Base-by-base conservation (phyloP, 352 stramenopile species). In the Globisporangium cystogenes region DNA sequence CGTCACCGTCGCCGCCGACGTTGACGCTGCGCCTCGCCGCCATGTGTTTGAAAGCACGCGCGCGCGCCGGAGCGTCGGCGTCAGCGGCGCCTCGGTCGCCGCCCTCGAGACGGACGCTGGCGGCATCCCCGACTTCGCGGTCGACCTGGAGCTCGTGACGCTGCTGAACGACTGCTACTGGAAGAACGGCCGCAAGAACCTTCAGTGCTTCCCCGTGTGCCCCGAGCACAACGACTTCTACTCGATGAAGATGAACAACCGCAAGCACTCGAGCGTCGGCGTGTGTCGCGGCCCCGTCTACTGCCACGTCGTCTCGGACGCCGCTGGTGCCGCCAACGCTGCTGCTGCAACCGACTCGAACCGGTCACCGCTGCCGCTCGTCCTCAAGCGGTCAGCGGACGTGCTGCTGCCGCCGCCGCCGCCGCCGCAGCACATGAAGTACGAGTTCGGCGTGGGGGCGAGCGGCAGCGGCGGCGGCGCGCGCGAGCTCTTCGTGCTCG, bases 191-290 rank as follows among this genome's bases (percentile, higher is more conserved):
- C 82, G 86, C 31, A 96, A 95, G 62, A 96, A 96, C 56, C 49
- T 96, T 43, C 86, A 96, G 59, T 96, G 86, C 55, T 96, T 96
- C 52, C 86, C 86, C 10, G 70, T 74, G 3, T 96, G 86, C 33
- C 84, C 84, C 18, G 85, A 95, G 54, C 82, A 93, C 59, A 74
- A 86, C 53, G 86, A 96, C 61, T 96, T 95, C 26, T 93, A 90
- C 67, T 90, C 81, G 7, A 93, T 93, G 82, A 92, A 91, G 67
- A 91, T 93, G 70, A 91, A 89, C 65, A 90, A 90, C 62, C 79
- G 79, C 43, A 94, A 94, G 64, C 84, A 94, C 57, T 84, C 79
- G 48, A 89, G 74, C 54, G 78, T 91, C 18, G 84, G 84, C 1
- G 84, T 94, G 2, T 94, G 84, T 57, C 83, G 83, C 23, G 81